Evolutionary conservation across 202 grass and related monocot species (phyloP).

Genomic region (Schoenoplectus tabernaemontani): DNA sequence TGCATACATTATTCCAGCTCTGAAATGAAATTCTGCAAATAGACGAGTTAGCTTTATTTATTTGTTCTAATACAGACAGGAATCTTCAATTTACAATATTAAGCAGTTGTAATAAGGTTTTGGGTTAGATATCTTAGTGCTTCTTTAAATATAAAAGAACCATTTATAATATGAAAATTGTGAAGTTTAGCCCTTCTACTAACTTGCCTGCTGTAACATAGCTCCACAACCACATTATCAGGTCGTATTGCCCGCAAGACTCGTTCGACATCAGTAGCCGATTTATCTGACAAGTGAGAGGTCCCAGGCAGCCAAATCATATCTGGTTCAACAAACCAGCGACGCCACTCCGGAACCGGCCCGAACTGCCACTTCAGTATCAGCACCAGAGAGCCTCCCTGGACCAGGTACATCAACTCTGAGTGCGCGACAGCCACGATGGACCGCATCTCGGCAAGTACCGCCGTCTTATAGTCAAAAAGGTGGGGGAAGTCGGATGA

Average conservation of each 20-base stretch:
- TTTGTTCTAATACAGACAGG: not conserved
- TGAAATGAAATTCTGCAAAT: conserved; percentile 60
- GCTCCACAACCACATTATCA: conserved; percentile 92
- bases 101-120: not conserved
- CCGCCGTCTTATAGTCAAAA: conserved; percentile 67
- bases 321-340: conserved; percentile 72
- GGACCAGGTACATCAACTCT: conserved; percentile 50
- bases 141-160: not conserved
- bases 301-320: conserved; percentile 77
- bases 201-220: conserved; percentile 87
- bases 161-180: not conserved
- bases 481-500: conserved; percentile 55
- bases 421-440: conserved; percentile 30
- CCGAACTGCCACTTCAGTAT: conserved; percentile 67
- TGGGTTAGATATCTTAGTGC: not conserved
- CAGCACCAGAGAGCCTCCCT: conserved; percentile 65
- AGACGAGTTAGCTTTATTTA: conserved; percentile 26
- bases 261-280: conserved; percentile 48
- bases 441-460: conserved; percentile 49
- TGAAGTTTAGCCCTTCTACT: not conserved
- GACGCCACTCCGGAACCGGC: conserved; percentile 67
- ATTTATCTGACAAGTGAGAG: conserved; percentile 65
- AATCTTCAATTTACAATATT: not conserved
- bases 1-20: conserved; percentile 92
- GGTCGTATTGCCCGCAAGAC: conserved; percentile 56